Conservation (phyloP, 106 monocot species). For the Platanthera zijinensis region DNA sequence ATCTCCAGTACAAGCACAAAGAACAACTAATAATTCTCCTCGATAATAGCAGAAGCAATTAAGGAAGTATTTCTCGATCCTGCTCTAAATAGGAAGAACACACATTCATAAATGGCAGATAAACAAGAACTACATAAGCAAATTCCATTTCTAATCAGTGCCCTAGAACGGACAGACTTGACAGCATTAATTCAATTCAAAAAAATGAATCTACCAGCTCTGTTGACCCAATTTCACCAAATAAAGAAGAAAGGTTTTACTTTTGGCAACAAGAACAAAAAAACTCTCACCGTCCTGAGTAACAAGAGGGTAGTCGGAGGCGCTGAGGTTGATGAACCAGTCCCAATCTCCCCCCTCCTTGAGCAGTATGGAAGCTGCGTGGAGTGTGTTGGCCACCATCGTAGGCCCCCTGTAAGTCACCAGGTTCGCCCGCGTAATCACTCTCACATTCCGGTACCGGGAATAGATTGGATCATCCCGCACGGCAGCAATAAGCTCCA, state of each 20-base stretch:
- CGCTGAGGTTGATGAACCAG: slow-evolving; percentile 65
- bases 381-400: slow-evolving; percentile 67
- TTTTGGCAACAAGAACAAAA: neutral
- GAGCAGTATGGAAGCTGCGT: slow-evolving; percentile 46
- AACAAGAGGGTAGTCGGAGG: slow-evolving; percentile 62
- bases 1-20: neutral
- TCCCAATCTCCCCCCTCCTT: slow-evolving; percentile 47
- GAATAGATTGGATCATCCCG: slow-evolving; percentile 14
- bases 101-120: neutral
- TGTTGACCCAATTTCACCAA: neutral
- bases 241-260: neutral
- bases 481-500: slow-evolving; percentile 21
- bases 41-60: neutral
- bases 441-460: slow-evolving; percentile 27
- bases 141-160: neutral
- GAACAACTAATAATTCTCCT: neutral
- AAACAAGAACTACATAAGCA: neutral
- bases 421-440: slow-evolving; percentile 30
- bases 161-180: neutral
- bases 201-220: neutral
- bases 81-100: neutral
- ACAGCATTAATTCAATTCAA: neutral
- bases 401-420: slow-evolving; percentile 59
- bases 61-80: neutral
- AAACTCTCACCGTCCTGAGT: slow-evolving; percentile 49